A percentile compares a stretch with the other conserved stretches of the same genome.
These are phyloP conservation scores for Pseudocercospora fuligena DNA, from an alignment of 2,329 filamentous ascomycete genomes.

Conservation along the genomic window DNA sequence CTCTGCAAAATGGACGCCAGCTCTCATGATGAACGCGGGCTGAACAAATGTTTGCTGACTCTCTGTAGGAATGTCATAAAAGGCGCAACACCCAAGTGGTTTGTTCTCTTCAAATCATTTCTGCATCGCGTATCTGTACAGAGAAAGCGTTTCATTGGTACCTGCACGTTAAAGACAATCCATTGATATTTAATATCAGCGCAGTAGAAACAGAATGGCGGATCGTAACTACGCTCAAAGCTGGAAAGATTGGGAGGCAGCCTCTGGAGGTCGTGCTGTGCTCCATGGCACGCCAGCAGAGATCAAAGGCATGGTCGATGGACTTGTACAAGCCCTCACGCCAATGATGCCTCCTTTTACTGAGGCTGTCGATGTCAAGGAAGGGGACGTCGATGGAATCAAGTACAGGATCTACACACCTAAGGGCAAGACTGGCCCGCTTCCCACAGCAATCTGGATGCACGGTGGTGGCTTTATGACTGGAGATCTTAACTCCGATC, in stretches of 20 bases:
- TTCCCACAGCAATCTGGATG: slow-evolving; percentile 30
- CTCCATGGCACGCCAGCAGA: slow-evolving; percentile 31
- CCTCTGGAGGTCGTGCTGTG: slow-evolving; percentile 29
- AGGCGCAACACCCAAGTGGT: neutral
- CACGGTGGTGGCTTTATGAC: slow-evolving; percentile 36
- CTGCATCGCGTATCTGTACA: too few species aligned
- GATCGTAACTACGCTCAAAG: slow-evolving; percentile 27
- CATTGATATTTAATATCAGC: too few species aligned
- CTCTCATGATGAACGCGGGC: neutral
- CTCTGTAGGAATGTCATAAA: neutral
- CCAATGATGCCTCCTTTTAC: slow-evolving; percentile 27
- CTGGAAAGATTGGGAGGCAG: slow-evolving; percentile 32
- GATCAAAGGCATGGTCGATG: slow-evolving; percentile 31
- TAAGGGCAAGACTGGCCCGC: slow-evolving; percentile 25
- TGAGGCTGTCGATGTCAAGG: slow-evolving; percentile 30
- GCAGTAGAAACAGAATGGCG: slow-evolving; percentile 18
- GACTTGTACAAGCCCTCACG: slow-evolving; percentile 23
- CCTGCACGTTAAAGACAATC: too few species aligned
- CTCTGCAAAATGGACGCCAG: neutral
- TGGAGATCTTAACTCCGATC: slow-evolving; percentile 33
- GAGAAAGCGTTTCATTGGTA: too few species aligned
- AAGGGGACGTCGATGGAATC: slow-evolving; percentile 32
- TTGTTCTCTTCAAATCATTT: neutral
- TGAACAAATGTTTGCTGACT: neutral
- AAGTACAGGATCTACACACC: slow-evolving; percentile 32